Base-by-base conservation (phyloP, 805 yeast genomes). In the Starmera quercuum region DNA sequence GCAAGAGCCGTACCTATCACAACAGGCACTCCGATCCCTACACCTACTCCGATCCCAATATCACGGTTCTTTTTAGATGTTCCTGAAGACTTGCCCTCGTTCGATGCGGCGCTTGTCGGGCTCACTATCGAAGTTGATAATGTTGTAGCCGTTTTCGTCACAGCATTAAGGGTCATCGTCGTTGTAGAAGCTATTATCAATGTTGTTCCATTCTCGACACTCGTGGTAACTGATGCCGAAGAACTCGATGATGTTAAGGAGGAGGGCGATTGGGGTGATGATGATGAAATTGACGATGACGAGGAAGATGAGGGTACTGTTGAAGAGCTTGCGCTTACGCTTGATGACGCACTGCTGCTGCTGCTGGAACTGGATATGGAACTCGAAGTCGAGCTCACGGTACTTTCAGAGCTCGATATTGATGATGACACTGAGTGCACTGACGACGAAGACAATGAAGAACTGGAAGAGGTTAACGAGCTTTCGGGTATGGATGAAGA, bases 11-110 rank as follows among this genome's bases (percentile, higher is more conserved):
- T 23, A 0, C 40, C 38, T 1, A 51, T 18, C 3, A 76, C 50
- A 1, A 73, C 31, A 5, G 87, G 82, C 2, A 80, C 74, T 34
- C 84, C 85, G 11, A 80, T 64, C 31, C 85, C 87, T 4, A 80
- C 78, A 22, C 74, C 78, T 33, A 77, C 75, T 30, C 87, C 87
- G 33, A 78, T 70, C 11, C 78, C 73, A 22, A 79, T 67, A 35
- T 68, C 66, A 34, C 70, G 64, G 40, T 71, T 57, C 18, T 47
- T 40, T n/a, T 58, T 47, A 2, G 77, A 64, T 5, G 75, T 51
- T 0, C 78, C 78, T 2, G 41, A 27, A 3, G 40, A 34, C 7
- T 27, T 21, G 4, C 32, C 36, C 9, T 26, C 36, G 1, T 23
- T 25, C 11, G 52, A 26, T 1, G 59, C 49, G 12, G 50, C 41